Conservation (phyloP, 2,329 filamentous ascomycete species). For the Ambrosiella xylebori region DNA sequence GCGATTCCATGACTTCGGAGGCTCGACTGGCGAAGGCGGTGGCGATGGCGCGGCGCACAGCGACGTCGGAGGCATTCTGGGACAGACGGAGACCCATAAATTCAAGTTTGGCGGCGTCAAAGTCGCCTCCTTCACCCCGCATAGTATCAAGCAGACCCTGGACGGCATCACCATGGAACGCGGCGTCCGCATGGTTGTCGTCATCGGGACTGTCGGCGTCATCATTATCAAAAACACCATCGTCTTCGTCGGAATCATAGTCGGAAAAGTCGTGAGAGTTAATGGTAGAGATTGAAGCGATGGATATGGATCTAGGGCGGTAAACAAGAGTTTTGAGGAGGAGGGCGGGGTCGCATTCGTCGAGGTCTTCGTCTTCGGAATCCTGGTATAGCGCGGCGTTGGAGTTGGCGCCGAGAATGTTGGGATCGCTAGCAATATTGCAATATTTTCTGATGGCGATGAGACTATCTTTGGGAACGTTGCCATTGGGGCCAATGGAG, state of each 20-base stretch:
- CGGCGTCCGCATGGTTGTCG: constrained; percentile 39
- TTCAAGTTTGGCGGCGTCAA: constrained; percentile 70
- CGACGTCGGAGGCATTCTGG: constrained; percentile 74
- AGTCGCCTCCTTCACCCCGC: constrained; percentile 56
- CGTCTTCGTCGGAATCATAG: constrained; percentile 36
- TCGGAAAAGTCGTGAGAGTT: constrained; percentile 35
- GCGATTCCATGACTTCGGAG: constrained; percentile 45
- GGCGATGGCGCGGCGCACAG: constrained; percentile 74
- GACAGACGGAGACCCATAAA: constrained; percentile 85
- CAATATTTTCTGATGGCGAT: constrained; percentile 18
- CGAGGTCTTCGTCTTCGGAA: constrained; percentile 31
- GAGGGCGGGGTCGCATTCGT: constrained; percentile 30
- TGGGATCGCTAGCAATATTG: constrained; percentile 20
- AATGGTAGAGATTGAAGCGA: constrained; percentile 38
- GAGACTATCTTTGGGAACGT: constrained; percentile 22
- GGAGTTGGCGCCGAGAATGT: constrained; percentile 31
- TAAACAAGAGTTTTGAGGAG: constrained; percentile 41
- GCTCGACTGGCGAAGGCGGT: constrained; percentile 72
- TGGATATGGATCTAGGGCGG: constrained; percentile 33
- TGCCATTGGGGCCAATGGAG: constrained; percentile 45
- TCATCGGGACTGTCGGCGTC: constrained; percentile 57
- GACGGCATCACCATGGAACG: constrained; percentile 79
- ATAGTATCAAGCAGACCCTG: constrained; percentile 75
- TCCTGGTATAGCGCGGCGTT: constrained; percentile 33
- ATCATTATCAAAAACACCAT: constrained; percentile 34